phyloP scores from a whole-genome alignment of 805 yeast genomes.

The Kockiozyma suomiensis region DNA sequence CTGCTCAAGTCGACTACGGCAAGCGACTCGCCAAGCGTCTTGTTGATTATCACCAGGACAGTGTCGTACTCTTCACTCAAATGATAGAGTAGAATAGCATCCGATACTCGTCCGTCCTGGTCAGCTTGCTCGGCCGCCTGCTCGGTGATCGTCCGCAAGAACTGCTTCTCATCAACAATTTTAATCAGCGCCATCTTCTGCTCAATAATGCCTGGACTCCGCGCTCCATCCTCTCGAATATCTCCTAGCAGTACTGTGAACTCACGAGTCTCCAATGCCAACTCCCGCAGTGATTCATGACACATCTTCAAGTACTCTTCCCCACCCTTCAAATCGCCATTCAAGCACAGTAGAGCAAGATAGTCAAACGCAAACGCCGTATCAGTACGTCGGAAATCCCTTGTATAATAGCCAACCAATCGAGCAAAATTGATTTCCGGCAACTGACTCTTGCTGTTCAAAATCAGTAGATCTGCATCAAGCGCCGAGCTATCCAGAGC shows the following conservation, averaged over 20 bases:
- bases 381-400: conserved; percentile 80
- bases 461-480: conserved; percentile 44
- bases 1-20: conserved; percentile 66
- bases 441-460: conserved; percentile 42
- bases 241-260: conserved; percentile 83
- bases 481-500: conserved; percentile 40
- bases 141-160: conserved; percentile 71
- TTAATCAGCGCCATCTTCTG: conserved; percentile 67
- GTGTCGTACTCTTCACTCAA: conserved; percentile 84
- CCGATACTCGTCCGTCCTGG: conserved; percentile 86
- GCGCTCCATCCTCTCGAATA: conserved; percentile 70
- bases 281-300: conserved; percentile 79
- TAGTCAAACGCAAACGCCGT: conserved; percentile 94
- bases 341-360: conserved; percentile 66
- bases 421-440: conserved; percentile 56
- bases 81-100: conserved; percentile 83
- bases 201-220: conserved; percentile 83
- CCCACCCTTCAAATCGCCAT: conserved; percentile 44
- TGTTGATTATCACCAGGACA: conserved; percentile 73
- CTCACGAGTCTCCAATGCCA: conserved; percentile 83
- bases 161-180: conserved; percentile 60
- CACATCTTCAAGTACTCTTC: conserved; percentile 54
- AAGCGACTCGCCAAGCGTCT: conserved; percentile 74
- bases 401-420: conserved; percentile 75
- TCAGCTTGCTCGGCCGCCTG: conserved; percentile 84